Evolutionary conservation across 2,329 filamentous ascomycete species (phyloP).

Genomic region (Xylaria sp.): DNA sequence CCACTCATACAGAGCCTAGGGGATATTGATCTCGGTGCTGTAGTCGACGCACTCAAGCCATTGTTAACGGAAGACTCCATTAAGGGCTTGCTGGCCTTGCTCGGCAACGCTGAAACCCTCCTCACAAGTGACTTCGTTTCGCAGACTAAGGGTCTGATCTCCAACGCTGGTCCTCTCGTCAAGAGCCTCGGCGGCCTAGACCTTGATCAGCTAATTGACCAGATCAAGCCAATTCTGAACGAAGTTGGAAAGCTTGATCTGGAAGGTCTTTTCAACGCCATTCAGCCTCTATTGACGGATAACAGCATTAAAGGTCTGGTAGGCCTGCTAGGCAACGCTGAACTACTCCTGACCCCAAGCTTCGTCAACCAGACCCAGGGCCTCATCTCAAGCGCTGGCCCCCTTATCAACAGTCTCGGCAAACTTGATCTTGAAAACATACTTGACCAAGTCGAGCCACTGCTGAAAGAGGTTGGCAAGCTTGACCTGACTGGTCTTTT

Average conservation of each 20-base stretch:
- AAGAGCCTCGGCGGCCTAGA: conserved; percentile 46
- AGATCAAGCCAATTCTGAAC: conserved; percentile 48
- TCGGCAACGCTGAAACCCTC: conserved; percentile 49
- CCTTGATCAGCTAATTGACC: conserved; percentile 48
- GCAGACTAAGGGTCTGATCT: conserved; percentile 45
- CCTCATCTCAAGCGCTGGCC: background rate
- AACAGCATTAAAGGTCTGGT: conserved; percentile 51
- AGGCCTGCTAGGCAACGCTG: conserved; percentile 49
- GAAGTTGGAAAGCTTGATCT: conserved; percentile 48
- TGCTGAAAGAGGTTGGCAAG: background rate
- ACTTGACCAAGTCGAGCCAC: background rate
- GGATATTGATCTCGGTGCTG: conserved; percentile 49
- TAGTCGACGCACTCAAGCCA: conserved; percentile 50
- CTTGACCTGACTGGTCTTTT: background rate
- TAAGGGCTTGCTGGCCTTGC: conserved; percentile 46
- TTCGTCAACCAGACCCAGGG: conserved; percentile 47
- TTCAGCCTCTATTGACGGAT: conserved; percentile 51
- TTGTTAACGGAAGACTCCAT: conserved; percentile 51
- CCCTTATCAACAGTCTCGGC: background rate
- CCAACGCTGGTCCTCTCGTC: conserved; percentile 44
- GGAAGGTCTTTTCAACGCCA: conserved; percentile 47
- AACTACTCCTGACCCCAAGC: conserved; percentile 45
- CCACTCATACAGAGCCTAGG: conserved; percentile 50
- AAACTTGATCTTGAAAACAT: background rate
- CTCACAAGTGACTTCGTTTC: conserved; percentile 44